Percentiles rank a stretch among this genome's conserved stretches.
These are phyloP conservation scores for Dentipellis fragilis DNA, from an alignment of 768 basidiomycete genomes.

Conservation along the genomic window DNA sequence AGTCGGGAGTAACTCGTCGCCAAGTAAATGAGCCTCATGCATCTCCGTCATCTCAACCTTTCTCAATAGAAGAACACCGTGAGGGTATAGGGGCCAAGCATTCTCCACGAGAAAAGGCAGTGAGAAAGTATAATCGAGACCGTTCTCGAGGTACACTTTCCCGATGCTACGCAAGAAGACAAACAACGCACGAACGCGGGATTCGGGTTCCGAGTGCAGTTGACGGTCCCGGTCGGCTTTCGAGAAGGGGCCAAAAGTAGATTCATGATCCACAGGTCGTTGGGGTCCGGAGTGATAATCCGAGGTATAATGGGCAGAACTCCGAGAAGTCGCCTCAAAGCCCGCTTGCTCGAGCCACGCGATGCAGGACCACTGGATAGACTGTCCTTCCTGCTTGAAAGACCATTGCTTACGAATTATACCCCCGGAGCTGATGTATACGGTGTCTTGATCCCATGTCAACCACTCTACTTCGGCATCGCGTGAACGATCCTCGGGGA, in stretches of 20 bases:
- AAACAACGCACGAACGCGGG: slow-evolving; percentile 52
- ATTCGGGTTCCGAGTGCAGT: slow-evolving; percentile 28
- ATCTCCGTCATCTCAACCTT: slow-evolving; percentile 58
- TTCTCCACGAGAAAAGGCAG: slow-evolving; percentile 72
- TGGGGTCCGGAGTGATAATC: slow-evolving; percentile 17
- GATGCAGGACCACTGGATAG: slow-evolving; percentile 73
- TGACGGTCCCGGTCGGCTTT: slow-evolving; percentile 22
- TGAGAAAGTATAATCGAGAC: slow-evolving; percentile 66
- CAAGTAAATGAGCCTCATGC: slow-evolving; percentile 53
- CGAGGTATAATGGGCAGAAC: slow-evolving; percentile 18
- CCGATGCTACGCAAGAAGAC: slow-evolving; percentile 70
- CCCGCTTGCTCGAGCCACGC: slow-evolving; percentile 55
- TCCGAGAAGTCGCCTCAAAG: slow-evolving; percentile 17
- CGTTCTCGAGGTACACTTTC: slow-evolving; percentile 61
- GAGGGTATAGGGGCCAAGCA: slow-evolving; percentile 72
- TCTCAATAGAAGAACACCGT: slow-evolving; percentile 73
- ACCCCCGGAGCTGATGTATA: slow-evolving; percentile 57
- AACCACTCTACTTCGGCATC: slow-evolving; percentile 47
- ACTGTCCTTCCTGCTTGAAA: slow-evolving; percentile 60
- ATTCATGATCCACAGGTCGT: slow-evolving; percentile 16
- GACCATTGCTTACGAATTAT: slow-evolving; percentile 66
- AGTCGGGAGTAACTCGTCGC: slow-evolving; percentile 65
- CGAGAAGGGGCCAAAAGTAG: slow-evolving; percentile 32
- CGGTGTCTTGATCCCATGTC: slow-evolving; percentile 56
- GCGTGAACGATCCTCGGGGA: background rate